Base-by-base conservation (phyloP, 2,329 filamentous ascomycete genomes). In the Allantophomopsis cytisporea region DNA sequence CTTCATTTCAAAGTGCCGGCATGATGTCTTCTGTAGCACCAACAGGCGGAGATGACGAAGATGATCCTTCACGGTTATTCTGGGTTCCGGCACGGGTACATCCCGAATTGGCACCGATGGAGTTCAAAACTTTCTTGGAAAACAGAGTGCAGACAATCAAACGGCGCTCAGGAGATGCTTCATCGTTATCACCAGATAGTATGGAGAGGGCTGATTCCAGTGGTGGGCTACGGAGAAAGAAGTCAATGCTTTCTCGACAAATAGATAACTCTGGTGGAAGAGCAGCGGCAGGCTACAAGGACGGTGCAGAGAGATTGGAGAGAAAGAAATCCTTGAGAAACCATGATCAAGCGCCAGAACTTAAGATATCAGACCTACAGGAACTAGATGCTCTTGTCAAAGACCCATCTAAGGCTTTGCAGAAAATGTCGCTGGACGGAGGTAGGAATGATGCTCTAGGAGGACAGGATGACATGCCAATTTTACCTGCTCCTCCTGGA, bases 51-150 rank as follows among this genome's bases (percentile, higher is more conserved):
- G 82, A 85, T 45, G 82, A 93, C 52, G 87, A 94, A 56, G 82
- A 87, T 50, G 89, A 96, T 55, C 77, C 86, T 7, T 87, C 88
- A 2, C 75, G 87, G 45, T 63, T 96, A 43, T 83, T 96, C 48
- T 98, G 91, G 91, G 91, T 98, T 5, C 91, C 91, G 5, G 91
- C 91, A 17, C 77, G 87, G 42, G 72, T 98, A 20, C 91, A 98
- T 52, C 91, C 91, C 1, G 91, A 98, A 60, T 68, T 98, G 37
- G 91, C 91, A 2, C 91, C 91, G 1, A 87, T 83, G 54, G 91
- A 95, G 50, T 98, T 96, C 68, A 95, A 94, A 60, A 89, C 82
- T 1, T 98, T 96, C 50, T 72, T 98, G 2, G 89, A 98, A 53
- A 93, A 88, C 45, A 80, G 88, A 54, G 85, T 95, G 11, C 83